These are phyloP conservation scores for Musa beccarii DNA, from an alignment of 176 grass and related monocot genomes.

Conservation along the genomic window DNA sequence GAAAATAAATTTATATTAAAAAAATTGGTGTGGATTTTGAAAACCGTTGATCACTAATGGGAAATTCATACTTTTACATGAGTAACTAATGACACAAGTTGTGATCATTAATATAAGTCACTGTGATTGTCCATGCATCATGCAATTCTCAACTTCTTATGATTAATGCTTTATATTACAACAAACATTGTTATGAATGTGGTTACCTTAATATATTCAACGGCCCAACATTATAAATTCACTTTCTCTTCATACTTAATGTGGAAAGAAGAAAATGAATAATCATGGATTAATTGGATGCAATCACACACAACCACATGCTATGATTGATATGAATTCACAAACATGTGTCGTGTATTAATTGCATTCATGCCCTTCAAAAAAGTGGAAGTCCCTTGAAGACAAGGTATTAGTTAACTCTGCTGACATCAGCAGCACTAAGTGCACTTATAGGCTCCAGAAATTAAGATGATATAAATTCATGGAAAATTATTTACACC, in stretches of 20 bases:
- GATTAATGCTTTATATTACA: too few species aligned
- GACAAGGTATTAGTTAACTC: too few species aligned
- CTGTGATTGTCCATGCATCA: background rate
- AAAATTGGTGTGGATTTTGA: background rate
- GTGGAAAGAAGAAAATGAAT: background rate
- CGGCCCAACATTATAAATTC: background rate
- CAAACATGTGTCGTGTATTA: background rate
- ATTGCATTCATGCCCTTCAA: too few species aligned
- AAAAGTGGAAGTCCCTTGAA: too few species aligned
- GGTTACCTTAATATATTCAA: background rate
- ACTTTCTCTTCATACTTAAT: background rate
- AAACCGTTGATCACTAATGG: background rate
- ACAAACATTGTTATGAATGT: too few species aligned
- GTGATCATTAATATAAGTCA: background rate
- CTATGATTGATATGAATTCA: background rate
- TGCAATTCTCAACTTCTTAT: too few species aligned
- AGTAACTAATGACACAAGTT: background rate
- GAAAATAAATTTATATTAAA: background rate
- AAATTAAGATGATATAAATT: too few species aligned
- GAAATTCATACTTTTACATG: background rate
- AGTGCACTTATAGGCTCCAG: too few species aligned
- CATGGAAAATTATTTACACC: too few species aligned
- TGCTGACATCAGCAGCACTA: too few species aligned
- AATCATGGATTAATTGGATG: background rate
- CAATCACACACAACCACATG: background rate